Conservation (phyloP, 2,329 filamentous ascomycete species). For the Dothiorella sarmentorum region DNA sequence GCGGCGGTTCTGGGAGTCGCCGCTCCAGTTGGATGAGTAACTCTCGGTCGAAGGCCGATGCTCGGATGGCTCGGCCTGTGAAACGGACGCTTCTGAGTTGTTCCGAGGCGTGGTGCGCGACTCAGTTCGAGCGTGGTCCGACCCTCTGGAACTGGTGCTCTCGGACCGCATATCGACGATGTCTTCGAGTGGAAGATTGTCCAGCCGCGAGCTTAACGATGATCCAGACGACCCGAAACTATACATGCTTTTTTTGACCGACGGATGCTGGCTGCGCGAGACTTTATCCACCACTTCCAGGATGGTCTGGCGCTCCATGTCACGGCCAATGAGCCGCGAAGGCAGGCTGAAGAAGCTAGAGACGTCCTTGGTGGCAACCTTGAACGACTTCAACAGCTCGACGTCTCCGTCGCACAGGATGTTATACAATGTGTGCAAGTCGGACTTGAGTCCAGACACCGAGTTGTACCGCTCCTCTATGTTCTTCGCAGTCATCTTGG, state of each 20-base stretch:
- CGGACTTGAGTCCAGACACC: constrained; percentile 78
- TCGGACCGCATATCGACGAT: constrained; percentile 40
- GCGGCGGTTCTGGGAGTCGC: not conserved
- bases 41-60: constrained; percentile 15
- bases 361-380: constrained; percentile 78
- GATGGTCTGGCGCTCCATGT: constrained; percentile 67
- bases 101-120: constrained; percentile 14
- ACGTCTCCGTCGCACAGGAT: constrained; percentile 73
- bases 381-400: constrained; percentile 67
- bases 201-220: constrained; percentile 18
- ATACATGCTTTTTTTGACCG: constrained; percentile 42
- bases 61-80: constrained; percentile 1
- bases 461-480: constrained; percentile 88
- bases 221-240: constrained; percentile 49
- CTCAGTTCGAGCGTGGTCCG: constrained; percentile 30
- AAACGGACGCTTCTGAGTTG: constrained; percentile 16
- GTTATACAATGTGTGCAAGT: constrained; percentile 70
- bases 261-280: constrained; percentile 57
- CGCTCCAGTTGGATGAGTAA: constrained; percentile 4
- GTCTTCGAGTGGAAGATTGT: constrained; percentile 40
- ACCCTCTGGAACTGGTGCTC: constrained; percentile 54
- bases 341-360: constrained; percentile 91
- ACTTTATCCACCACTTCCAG: constrained; percentile 70
- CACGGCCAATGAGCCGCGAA: constrained; percentile 73
- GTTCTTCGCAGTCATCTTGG: constrained; percentile 88